phyloP scores from a whole-genome alignment of 2,329 filamentous ascomycete genomes.

The Ascocoryne sarcoides region DNA sequence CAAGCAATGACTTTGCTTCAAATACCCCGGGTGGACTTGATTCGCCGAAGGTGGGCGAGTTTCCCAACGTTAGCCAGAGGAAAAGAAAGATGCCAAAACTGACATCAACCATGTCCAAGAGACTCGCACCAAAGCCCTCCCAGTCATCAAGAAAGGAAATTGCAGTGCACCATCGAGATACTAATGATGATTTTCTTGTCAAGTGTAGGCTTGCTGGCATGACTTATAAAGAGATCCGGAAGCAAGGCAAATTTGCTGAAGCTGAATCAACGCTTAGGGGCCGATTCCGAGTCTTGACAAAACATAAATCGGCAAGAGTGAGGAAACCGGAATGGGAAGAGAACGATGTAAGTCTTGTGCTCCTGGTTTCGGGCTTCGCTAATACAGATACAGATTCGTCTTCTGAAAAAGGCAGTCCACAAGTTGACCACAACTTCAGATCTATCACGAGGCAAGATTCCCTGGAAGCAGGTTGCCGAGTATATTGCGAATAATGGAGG shows the following conservation, averaged over 20 bases:
- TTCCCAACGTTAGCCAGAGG: not conserved
- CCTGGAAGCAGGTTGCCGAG: conserved; percentile 49
- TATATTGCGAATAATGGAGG: conserved; percentile 44
- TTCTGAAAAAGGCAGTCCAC: conserved; percentile 37
- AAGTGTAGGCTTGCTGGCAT: conserved; percentile 44
- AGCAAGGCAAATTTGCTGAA: conserved; percentile 45
- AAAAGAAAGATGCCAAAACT: not conserved
- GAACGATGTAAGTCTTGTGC: conserved; percentile 48
- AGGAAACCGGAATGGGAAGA: conserved; percentile 57
- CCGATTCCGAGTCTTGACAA: conserved; percentile 56
- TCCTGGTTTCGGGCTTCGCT: not conserved
- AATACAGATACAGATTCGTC: conserved; percentile 31
- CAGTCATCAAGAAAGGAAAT: conserved; percentile 5
- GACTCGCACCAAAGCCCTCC: conserved; percentile 15
- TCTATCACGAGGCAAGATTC: conserved; percentile 32
- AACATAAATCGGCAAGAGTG: conserved; percentile 51
- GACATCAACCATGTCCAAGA: conserved; percentile 4
- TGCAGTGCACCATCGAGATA: conserved; percentile 20
- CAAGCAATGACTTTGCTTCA: conserved; percentile 10
- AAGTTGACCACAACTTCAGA: conserved; percentile 24
- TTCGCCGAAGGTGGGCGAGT: not conserved
- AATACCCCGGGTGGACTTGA: conserved; percentile 1
- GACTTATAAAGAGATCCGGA: conserved; percentile 57
- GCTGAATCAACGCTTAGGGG: conserved; percentile 68
- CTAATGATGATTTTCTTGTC: conserved; percentile 43